These are phyloP conservation scores for Penicillium fuscoglaucum DNA, from an alignment of 2,329 filamentous ascomycete species.

Conservation along the genomic window DNA sequence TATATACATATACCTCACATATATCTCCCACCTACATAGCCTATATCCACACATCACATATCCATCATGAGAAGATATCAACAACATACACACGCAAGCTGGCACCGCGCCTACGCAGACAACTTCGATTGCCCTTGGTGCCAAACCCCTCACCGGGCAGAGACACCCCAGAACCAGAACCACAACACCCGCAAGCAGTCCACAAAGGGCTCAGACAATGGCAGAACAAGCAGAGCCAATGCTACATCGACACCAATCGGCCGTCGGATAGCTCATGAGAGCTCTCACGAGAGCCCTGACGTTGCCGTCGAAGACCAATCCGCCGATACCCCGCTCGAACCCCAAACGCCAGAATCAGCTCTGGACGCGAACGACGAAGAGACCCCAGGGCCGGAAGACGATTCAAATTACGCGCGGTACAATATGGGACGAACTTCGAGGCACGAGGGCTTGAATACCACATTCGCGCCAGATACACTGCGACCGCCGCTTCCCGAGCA, in stretches of 20 bases:
- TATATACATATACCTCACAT: background rate
- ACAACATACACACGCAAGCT: slow-evolving; percentile 12
- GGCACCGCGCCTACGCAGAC: slow-evolving; percentile 7
- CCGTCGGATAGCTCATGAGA: background rate
- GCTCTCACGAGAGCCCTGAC: background rate
- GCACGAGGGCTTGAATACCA: background rate
- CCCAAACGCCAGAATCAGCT: background rate
- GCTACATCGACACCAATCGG: background rate
- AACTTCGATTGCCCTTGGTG: slow-evolving; percentile 13
- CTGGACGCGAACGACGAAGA: background rate
- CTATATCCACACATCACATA: background rate
- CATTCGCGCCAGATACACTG: background rate
- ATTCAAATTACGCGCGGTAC: background rate
- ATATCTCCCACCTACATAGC: background rate
- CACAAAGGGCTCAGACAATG: background rate
- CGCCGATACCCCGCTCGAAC: background rate
- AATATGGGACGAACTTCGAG: background rate
- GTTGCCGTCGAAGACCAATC: background rate
- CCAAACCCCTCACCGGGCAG: background rate
- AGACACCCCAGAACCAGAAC: background rate
- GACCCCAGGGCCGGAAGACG: background rate
- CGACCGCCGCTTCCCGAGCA: slow-evolving; percentile 7
- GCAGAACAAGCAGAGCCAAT: background rate
- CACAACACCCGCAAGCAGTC: background rate
- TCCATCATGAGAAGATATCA: slow-evolving; percentile 9